Evolutionary conservation across 352 stramenopile species (phyloP).

Genomic region (Plasmopara halstedii): DNA sequence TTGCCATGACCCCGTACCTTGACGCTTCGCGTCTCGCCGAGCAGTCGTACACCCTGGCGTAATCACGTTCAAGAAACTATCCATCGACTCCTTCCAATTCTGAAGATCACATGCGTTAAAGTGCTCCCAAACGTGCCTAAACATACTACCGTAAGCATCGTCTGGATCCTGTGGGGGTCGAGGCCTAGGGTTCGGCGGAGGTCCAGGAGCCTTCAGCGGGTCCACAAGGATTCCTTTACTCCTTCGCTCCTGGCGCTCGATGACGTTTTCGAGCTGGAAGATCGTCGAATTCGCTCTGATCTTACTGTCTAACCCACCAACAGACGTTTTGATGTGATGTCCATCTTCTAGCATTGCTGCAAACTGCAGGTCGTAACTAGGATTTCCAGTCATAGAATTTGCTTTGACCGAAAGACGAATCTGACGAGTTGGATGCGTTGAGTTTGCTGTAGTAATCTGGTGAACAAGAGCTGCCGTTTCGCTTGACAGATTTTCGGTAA

Average conservation of each 20-base stretch:
- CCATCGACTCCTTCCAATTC: conserved; percentile 11
- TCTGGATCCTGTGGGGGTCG: conserved; percentile 8
- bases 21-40: conserved; percentile 1
- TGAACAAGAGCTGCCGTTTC: not conserved
- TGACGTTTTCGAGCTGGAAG: conserved; percentile 11
- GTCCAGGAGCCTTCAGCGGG: conserved; percentile 4
- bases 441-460: not conserved
- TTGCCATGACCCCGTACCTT: not conserved
- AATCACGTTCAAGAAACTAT: conserved; percentile 9
- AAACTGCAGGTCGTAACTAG: conserved; percentile 22
- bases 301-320: conserved; percentile 25
- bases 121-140: conserved; percentile 9
- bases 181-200: conserved; percentile 4
- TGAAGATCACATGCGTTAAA: conserved; percentile 9
- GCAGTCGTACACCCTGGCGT: not conserved
- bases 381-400: conserved; percentile 20
- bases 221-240: conserved; percentile 8
- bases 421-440: not conserved
- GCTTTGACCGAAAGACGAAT: conserved; percentile 27
- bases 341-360: conserved; percentile 14
- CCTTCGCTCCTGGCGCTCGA: conserved; percentile 13
- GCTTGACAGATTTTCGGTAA: not conserved
- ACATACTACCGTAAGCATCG: conserved; percentile 16
- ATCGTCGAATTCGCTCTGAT: conserved; percentile 20
- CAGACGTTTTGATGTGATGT: conserved; percentile 15